Evolutionary conservation across 192 early-diverging fungal genomes (phyloP).

Genomic region (Entomortierella chlamydospora): DNA sequence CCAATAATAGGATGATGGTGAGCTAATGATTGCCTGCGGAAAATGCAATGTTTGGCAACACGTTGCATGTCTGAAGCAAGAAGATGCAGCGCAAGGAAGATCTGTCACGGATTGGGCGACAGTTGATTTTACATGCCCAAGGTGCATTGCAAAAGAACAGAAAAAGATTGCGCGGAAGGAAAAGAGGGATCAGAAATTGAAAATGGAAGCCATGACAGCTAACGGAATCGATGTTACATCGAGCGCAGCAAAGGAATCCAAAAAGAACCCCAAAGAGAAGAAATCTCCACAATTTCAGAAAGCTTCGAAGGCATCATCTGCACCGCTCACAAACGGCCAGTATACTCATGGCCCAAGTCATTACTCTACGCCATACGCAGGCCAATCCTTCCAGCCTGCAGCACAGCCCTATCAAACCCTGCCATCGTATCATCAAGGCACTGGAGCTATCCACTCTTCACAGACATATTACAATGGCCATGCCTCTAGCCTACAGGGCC

Average conservation of each 20-base stretch:
- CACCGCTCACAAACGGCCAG: constrained; percentile 1
- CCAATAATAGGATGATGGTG: constrained; percentile 68
- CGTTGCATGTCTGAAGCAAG: constrained; percentile 67
- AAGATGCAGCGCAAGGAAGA: constrained; percentile 35
- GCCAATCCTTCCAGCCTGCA: constrained; percentile 7
- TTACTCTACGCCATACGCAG: constrained; percentile 1
- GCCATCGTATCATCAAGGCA: constrained; percentile 1
- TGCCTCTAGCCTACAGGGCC: background rate
- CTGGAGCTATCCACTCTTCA: background rate
- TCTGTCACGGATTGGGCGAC: constrained; percentile 56
- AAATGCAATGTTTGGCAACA: constrained; percentile 79
- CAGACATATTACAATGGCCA: constrained; percentile 32
- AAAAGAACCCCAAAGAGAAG: constrained; percentile 6
- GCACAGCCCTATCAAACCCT: background rate
- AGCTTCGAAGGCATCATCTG: background rate
- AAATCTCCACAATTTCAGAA: background rate
- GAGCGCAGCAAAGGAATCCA: background rate
- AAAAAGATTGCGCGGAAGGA: constrained; percentile 21
- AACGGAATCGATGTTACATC: background rate
- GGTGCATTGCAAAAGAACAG: constrained; percentile 52
- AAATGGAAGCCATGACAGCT: constrained; percentile 9
- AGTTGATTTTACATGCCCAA: constrained; percentile 62
- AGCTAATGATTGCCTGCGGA: constrained; percentile 78
- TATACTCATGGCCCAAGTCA: background rate
- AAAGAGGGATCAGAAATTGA: constrained; percentile 40